Evolutionary conservation across 805 yeast species (phyloP).

Genomic region (Candida nonsorbophila): DNA sequence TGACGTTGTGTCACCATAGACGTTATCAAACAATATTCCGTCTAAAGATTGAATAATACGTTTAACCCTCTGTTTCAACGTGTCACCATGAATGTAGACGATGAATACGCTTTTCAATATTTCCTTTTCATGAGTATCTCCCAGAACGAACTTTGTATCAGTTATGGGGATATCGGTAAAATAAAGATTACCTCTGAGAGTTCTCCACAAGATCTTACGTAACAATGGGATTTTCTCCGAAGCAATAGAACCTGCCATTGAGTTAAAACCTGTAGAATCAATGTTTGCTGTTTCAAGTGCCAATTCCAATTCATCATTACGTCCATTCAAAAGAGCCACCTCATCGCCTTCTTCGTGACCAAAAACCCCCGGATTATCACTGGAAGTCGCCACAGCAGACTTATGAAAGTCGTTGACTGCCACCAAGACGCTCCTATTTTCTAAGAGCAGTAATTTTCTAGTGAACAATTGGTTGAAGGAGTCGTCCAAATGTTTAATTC

Average conservation of each 20-base stretch:
- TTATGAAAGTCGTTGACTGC: constrained; percentile 29
- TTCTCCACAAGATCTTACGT: constrained; percentile 38
- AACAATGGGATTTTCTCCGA: constrained; percentile 31
- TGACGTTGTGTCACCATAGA: constrained; percentile 21
- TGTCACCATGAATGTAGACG: constrained; percentile 37
- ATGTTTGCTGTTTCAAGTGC: constrained; percentile 16
- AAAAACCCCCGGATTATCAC: constrained; percentile 6
- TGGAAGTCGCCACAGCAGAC: constrained; percentile 11
- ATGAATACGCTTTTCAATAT: constrained; percentile 32
- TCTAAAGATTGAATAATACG: constrained; percentile 34
- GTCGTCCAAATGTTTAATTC: constrained; percentile 32
- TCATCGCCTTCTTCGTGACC: constrained; percentile 24
- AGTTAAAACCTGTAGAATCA: constrained; percentile 21
- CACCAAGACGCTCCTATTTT: constrained; percentile 30
- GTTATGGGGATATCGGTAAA: constrained; percentile 34
- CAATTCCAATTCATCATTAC: constrained; percentile 16
- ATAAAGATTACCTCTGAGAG: constrained; percentile 36
- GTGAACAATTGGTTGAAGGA: constrained; percentile 22
- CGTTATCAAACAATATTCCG: constrained; percentile 32
- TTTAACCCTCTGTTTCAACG: constrained; percentile 27
- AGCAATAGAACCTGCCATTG: constrained; percentile 31
- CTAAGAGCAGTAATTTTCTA: constrained; percentile 19
- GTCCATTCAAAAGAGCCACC: constrained; percentile 19
- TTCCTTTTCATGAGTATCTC: constrained; percentile 15
- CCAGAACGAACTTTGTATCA: too few species aligned